Evolutionary conservation across 805 yeast genomes (phyloP), one percentile per base, ranked within the genome.

Genomic region (Saccharomycopsis microspora): DNA sequence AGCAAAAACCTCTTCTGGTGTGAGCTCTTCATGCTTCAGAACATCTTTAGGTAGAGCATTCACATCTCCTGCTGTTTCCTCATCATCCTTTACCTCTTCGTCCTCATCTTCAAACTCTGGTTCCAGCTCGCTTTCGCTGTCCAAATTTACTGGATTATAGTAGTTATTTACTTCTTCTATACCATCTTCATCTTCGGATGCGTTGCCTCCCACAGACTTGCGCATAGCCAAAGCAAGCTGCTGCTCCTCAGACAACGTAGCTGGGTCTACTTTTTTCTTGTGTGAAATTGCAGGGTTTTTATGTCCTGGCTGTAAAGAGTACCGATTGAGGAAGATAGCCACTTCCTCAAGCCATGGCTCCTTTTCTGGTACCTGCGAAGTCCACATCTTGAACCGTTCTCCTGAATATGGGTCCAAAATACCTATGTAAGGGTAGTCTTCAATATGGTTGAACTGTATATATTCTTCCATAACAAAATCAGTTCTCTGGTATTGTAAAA

Each of bases 361-460:
- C 0, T 73, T 68, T 5, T 28, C 37, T 0, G 94, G 94, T 1
- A 78, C 80, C 32, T 64, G 65, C 0, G 75, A 76, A n/a, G 70
- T 66, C 96, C 97, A 93, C 46, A 70, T 71, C 55, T 75, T 74
- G 48, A 87, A 74, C 51, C 95, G 72, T 64, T 93, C 99, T 28
- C 97, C 97, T 0, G 98, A 93, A 61, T 89, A 78, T 2, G 98
- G 97, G 59, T 93, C 99, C 44, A 93, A 61, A 38, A 93, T 85
- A 1, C 96, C 85, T 39, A 93, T 80, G 61, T 93, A 97, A 1
- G 99, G 99, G 60, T 67, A 82, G 29, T 72, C 75, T 1, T 69
- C 64, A 42, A 85, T 72, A 3, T 82, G 81, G 61, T 93, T 89
- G 57, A 84, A 82, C 53, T 82, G 80, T 19, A 71, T 57, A 60